Base-by-base conservation (phyloP, 2,329 filamentous ascomycete species). In the Fonsecaea pedrosoi region DNA sequence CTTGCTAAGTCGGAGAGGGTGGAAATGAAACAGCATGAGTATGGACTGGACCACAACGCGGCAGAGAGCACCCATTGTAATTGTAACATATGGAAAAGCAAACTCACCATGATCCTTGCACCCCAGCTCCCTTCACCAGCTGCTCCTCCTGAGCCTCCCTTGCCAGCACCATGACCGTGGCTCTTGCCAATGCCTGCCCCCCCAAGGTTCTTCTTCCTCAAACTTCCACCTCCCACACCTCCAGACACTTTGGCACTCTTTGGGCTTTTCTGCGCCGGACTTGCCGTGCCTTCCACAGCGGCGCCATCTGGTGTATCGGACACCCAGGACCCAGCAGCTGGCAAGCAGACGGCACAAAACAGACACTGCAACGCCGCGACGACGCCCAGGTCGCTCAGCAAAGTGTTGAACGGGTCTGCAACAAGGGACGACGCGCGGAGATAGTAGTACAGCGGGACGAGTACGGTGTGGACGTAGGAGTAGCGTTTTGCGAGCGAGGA, bases 371-470 rank as follows among this genome's bases (percentile, higher is more conserved):
- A 76, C 4, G 83, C 78, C 2, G 86, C 85, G 13, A 94, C 81
- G 12, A 87, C 84, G 0, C 89, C 84, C 2, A 94, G 80, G 1
- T 88, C 82, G 35, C 76, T 83, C 13, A 85, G 77, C 42, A 96
- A 84, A 6, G 89, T 85, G 15, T 84, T 78, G 2, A 90, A 85
- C 0, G 93, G 92, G 70, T 94, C 86, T 15, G 83, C 81, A 34
- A 96, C 90, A 32, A 96, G 82, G 18, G 84, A 80, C 40, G 80
- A 76, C 78, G 96, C 94, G 45, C 85, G 85, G 69, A 86, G 75
- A 54, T 85, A 83, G 75, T 90, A 89, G 40, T 90, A 78, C 9
- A 84, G 84, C 35, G 92, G 83, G 35, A 96, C 82, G 10, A 92
- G 78, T 32, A 85, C 78, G 0, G 91, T 89, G 72, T 96, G 91